These are phyloP conservation scores for Starmerella potacharoeniae DNA, from an alignment of 805 yeast genomes.

Conservation along the genomic window DNA sequence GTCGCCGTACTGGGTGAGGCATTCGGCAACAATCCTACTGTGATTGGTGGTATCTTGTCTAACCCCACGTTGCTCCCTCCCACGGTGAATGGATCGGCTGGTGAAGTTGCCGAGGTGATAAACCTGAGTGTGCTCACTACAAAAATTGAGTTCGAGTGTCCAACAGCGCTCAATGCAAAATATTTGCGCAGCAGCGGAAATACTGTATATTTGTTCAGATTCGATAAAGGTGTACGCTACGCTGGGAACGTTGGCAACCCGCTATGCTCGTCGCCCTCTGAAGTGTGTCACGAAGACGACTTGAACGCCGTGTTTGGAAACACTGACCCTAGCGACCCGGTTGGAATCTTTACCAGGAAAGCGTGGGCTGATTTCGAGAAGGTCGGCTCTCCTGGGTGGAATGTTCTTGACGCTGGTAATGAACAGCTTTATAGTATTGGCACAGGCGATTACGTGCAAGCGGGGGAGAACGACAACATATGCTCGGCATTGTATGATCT, in stretches of 20 bases:
- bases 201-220: not conserved
- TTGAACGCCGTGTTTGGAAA: not conserved
- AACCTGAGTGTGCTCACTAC: not conserved
- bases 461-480: not conserved
- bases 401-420: not conserved
- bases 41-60: not conserved
- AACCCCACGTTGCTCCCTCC: not conserved
- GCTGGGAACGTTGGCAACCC: not conserved
- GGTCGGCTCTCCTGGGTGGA: not conserved
- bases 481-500: not conserved
- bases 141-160: not conserved
- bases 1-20: not conserved
- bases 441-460: not conserved
- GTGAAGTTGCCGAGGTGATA: not conserved
- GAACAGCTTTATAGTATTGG: slow-evolving; percentile 2
- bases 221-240: not conserved
- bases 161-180: not conserved
- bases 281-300: slow-evolving; percentile 4
- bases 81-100: not conserved
- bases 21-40: not conserved
- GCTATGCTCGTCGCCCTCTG: not conserved
- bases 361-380: not conserved
- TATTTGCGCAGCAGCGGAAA: not conserved
- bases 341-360: not conserved
- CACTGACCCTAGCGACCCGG: not conserved